Base-by-base conservation (phyloP, 2,329 filamentous ascomycete genomes). In the Diaporthe sp. region DNA sequence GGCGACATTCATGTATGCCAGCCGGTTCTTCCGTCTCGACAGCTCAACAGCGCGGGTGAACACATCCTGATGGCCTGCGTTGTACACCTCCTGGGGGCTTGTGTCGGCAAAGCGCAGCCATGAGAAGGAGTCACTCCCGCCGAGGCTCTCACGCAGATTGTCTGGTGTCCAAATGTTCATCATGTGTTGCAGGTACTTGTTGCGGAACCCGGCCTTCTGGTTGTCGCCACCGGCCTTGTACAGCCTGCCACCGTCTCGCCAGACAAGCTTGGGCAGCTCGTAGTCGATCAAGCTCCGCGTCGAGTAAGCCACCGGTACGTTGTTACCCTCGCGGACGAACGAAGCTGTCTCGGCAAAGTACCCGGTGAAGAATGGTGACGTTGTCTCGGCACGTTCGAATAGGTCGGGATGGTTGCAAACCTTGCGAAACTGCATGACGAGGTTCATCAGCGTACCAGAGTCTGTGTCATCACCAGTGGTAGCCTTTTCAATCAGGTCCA, bases 341-440 rank as follows among this genome's bases (percentile, higher is more conserved):
- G 96, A 98, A 0, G 94, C 96, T 0, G 96, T 98, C 86, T 99
- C 97, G 19, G 96, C 97, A 83, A 96, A 99, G 81, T 93, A 91
- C n/a, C 92, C 91, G 79, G 93, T 92, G 0, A 94, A 93, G 79
- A 96, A 93, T 0, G 97, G 95, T 12, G 96, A 98, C 32, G 91
- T 93, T 12, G 95, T 97, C 75, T 98, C 96, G 13, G 96, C 96
- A 59, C 97, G 93, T 84, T 99, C 96, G 79, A 99, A 99, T 44
- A 99, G 85, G 84, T 99, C 97, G 0, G 97, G 97, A 82, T 99
- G 97, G 81, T 99, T 99, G 86, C 97, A 99, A 73, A 99, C 97
- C 85, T 99, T 99, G 79, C 97, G 92, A 90, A 99, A 99, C 85
- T 99, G 97, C 97, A 99, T 99, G 77, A 99, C 97, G 77, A 99